phyloP scores from a whole-genome alignment of 129 eudicot genomes.

The carrot (Daucus carota) region DNA sequence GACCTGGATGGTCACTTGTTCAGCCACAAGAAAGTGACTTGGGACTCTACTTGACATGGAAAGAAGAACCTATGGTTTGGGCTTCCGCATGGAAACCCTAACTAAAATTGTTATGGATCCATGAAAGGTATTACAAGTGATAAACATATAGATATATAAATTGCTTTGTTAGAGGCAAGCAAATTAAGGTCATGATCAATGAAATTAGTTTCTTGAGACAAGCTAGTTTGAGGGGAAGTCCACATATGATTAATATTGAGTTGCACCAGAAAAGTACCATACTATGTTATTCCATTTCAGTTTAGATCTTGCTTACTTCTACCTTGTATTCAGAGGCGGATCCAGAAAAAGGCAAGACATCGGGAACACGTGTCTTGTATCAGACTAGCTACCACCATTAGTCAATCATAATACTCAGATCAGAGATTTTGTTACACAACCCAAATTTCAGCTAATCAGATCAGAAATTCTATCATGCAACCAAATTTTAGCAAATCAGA shows the following conservation, averaged over 20 bases:
- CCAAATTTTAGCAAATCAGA: too few species aligned
- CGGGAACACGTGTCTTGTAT: too few species aligned
- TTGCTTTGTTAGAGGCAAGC: background rate
- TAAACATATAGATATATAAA: conserved; percentile 2
- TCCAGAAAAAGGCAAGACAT: too few species aligned
- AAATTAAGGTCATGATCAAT: background rate
- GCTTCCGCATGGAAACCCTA: conserved; percentile 86
- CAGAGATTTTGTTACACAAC: too few species aligned
- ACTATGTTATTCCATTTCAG: background rate
- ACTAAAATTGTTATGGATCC: background rate
- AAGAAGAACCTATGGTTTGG: conserved; percentile 74
- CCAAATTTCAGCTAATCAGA: too few species aligned
- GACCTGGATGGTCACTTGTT: conserved; percentile 53
- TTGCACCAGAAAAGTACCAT: too few species aligned
- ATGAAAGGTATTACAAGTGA: background rate
- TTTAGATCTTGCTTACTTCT: too few species aligned
- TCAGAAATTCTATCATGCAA: too few species aligned
- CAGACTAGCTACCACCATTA: too few species aligned
- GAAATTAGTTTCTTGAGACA: background rate
- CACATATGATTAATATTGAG: too few species aligned
- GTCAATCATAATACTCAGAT: too few species aligned
- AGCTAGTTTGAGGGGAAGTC: background rate
- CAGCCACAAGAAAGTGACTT: conserved; percentile 23
- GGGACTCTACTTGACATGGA: conserved; percentile 73
- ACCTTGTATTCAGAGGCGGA: too few species aligned